These are phyloP conservation scores for Cadophora sp. DNA, from an alignment of 2,329 filamentous ascomycete genomes.

Conservation along the genomic window DNA sequence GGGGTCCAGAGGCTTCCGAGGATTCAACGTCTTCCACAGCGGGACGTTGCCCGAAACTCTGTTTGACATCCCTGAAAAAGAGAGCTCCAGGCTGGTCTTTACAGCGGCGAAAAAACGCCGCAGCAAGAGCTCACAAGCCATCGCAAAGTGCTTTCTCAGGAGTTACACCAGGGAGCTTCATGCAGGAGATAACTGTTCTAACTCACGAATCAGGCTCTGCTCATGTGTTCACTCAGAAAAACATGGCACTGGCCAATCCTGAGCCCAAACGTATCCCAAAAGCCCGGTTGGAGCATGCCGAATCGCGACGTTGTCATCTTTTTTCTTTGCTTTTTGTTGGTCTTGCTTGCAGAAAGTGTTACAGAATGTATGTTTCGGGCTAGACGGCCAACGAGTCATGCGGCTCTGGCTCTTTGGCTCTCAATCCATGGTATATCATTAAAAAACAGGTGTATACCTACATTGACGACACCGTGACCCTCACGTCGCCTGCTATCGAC, in stretches of 20 bases:
- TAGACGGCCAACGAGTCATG: neutral
- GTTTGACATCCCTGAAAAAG: neutral
- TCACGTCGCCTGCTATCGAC: neutral
- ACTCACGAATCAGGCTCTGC: neutral
- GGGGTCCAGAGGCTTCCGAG: neutral
- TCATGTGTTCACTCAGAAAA: neutral
- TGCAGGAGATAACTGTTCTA: neutral
- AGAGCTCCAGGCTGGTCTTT: neutral
- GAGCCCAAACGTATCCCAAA: neutral
- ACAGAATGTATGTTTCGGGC: conserved; percentile 1
- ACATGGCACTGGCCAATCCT: neutral
- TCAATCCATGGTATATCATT: no score
- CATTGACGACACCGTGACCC: neutral
- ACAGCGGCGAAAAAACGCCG: conserved; percentile 1
- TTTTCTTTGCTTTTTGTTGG: conserved; percentile 4
- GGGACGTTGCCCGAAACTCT: conserved; percentile 1
- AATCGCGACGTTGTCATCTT: conserved; percentile 3
- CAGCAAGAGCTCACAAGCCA: neutral
- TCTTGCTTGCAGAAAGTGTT: neutral
- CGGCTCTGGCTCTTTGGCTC: neutral
- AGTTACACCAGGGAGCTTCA: neutral
- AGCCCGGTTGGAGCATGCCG: neutral
- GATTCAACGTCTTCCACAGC: neutral
- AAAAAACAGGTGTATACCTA: neutral
- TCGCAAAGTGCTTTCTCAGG: no score